Base-by-base conservation (phyloP, 2,329 filamentous ascomycete species). In the Tolypocladium nubicola region DNA sequence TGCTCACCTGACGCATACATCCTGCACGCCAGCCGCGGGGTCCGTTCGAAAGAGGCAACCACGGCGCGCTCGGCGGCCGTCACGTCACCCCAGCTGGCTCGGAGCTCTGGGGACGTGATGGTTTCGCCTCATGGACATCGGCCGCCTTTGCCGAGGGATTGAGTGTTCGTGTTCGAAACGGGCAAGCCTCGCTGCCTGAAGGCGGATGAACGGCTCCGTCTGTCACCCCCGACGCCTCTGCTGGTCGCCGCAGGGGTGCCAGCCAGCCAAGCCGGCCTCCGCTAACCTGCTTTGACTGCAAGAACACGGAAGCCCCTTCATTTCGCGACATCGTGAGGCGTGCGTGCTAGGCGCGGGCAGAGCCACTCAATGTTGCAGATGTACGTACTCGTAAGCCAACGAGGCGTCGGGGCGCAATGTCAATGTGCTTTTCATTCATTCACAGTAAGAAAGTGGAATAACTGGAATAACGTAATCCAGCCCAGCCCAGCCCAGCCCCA, bases 1-100 rank as follows among this genome's bases (percentile, higher is more conserved):
- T 55, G 57, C 61, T 62, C 61, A 62, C 60, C 61, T 62, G 61
- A 62, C 58, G 56, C 58, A 52, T 10, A 50, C 40, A 33, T 54
- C 41, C 61, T 62, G 61, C 61, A 59, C 41, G 57, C 54, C 56
- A 33, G 30, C 43, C 37, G 26, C 33, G 21, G 37, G 39, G 16
- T 23, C 33, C 39, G 39, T 23, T 45, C 53, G 39, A 55, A 55
- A 45, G 40, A 23, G 30, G 53, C 30, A 55, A 45, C 26, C 40
- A 30, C 35, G 47, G 30, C 30, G 47, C 30, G 1, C 23, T 3
- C 26, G 5, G 26, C 26, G 26, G 26, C 26, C 10, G 19, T 1
- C 1, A 7, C 47, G 47, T 35, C 47, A 50, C 21, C 47, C 19
- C 11, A 37, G 47, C 47, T 50, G 30, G 21, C 47, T 50, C 47